Conservation (phyloP, 2,329 filamentous ascomycete genomes). For the Fusarium napiforme region DNA sequence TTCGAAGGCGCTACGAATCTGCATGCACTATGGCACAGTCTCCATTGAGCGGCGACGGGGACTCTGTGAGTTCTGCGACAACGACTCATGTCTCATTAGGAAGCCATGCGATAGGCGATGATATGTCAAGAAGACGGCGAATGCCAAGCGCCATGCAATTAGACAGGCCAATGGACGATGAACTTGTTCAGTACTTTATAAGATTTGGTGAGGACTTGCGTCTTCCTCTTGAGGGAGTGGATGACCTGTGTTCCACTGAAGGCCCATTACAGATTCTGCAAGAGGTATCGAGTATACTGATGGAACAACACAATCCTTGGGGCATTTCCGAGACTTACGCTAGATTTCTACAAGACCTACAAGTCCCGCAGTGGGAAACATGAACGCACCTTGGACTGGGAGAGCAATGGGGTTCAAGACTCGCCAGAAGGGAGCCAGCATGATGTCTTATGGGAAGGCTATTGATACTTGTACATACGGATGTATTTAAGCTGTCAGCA, state of each 20-base stretch:
- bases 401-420: accelerated
- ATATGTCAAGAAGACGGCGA: accelerated
- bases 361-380: background rate
- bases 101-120: background rate
- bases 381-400: accelerated
- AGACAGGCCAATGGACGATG: background rate
- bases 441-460: background rate
- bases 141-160: background rate
- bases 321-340: background rate
- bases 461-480: too few relatives aligned
- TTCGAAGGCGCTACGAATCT: background rate
- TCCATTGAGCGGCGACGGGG: background rate
- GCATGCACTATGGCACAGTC: accelerated
- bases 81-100: background rate
- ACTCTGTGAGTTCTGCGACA: accelerated
- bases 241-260: background rate
- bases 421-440: accelerated
- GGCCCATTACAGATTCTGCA: background rate
- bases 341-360: background rate
- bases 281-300: background rate
- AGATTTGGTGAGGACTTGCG: background rate
- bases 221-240: background rate
- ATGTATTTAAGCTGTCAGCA: background rate
- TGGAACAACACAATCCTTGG: background rate
- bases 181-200: background rate